A percentile compares a stretch with the other conserved stretches of the same genome.
Evolutionary conservation across 192 early-diverging fungal species (phyloP).

Genomic region (Gaertneriomyces semiglobifer): DNA sequence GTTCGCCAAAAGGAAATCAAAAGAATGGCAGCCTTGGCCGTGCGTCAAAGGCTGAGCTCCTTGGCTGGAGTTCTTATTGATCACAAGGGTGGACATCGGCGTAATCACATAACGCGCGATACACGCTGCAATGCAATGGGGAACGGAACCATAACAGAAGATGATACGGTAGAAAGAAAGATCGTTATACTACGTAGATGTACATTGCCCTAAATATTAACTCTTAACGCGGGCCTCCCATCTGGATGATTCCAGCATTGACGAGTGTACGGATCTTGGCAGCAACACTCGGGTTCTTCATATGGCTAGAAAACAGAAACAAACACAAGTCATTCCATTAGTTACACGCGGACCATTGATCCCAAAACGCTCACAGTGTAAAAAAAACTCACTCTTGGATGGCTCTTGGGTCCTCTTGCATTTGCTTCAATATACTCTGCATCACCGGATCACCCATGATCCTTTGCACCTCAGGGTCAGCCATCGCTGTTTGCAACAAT

Average conservation of each 20-base stretch:
- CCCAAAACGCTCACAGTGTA: not conserved
- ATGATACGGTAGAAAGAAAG: not conserved
- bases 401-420: conserved; percentile 93
- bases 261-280: conserved; percentile 91
- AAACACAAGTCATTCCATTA: conserved; percentile 8
- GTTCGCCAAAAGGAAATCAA: too few relatives aligned
- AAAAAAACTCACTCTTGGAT: conserved; percentile 66
- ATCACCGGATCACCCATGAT: conserved; percentile 92
- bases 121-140: not conserved
- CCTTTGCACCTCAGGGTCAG: conserved; percentile 85
- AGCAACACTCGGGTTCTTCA: conserved; percentile 94
- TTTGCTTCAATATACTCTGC: conserved; percentile 94
- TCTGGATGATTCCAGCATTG: conserved; percentile 69
- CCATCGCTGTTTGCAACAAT: conserved; percentile 75
- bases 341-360: not conserved
- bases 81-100: too few relatives aligned
- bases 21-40: too few relatives aligned
- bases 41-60: too few relatives aligned
- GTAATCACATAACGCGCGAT: not conserved
- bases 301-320: conserved; percentile 50
- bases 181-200: not conserved
- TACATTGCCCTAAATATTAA: conserved; percentile 7
- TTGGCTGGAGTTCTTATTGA: too few relatives aligned
- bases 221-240: not conserved
- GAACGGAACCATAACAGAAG: not conserved